Base-by-base conservation (phyloP, 2,329 filamentous ascomycete species). In the Aurifilum marmelostoma region DNA sequence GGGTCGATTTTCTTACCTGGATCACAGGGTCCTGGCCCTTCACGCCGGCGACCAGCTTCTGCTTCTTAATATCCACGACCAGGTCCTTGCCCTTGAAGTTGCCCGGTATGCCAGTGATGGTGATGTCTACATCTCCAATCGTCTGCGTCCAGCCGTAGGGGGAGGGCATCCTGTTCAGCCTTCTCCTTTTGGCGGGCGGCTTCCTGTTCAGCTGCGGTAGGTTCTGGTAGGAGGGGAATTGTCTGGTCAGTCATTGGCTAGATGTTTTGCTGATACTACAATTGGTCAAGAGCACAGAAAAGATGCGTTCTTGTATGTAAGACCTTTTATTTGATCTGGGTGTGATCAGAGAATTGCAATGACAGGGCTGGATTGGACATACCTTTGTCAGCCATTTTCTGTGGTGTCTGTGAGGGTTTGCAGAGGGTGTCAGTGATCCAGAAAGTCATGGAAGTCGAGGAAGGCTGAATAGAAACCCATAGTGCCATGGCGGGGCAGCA, bases 121-220 rank as follows among this genome's bases (percentile, higher is more conserved):
- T 91, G 75, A 98, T 82, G 77, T 97, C 93, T 71, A 97, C 83
- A 77, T 98, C 96, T 74, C 86, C 86, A 78, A 99, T 97, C 32
- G 92, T 94, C 83, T 99, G 96, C 14, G 88, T 92, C 96, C 96
- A 99, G 83, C 97, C 96, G 89, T 99, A 99, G 0, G 96, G n/a
- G 96, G 56, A 99, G 89, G 32, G 91, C 88, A 56, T 90, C 91
- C 84, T 99, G 96, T 83, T 99, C 96, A 75, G 90, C 91, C 68
- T 87, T 85, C 83, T 99, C 94, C 78, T 91, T 90, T 71, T 89
- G 90, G 73, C 83, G 84, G 69, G 86, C 84, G 27, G 87, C 87
- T 14, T 85, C 88, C 73, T 85, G 82, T 73, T 88, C 84, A 72
- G 86, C 87, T 69, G 85, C 81, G 29, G 83, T 84, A 67, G 79